phyloP scores from a whole-genome alignment of 495 filamentous ascomycete species.

The Saxophila tyrrhenica region DNA sequence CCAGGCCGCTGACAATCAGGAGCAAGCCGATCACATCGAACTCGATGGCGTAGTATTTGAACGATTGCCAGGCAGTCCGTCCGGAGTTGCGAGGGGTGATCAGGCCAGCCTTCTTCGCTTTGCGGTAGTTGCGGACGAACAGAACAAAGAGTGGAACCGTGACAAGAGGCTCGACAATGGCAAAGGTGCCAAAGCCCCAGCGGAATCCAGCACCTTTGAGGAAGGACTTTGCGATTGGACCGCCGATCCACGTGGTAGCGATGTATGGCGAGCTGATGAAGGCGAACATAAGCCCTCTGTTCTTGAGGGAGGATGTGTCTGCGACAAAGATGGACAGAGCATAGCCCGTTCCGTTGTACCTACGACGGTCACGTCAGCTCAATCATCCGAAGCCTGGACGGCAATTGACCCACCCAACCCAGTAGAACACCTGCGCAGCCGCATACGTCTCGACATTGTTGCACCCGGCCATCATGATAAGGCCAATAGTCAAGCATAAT shows the following conservation, averaged over 20 bases:
- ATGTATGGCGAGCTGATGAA: conserved; percentile 22
- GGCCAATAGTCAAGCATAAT: background rate
- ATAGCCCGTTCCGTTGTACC: conserved; percentile 19
- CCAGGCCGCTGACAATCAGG: conserved; percentile 45
- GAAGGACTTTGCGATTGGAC: conserved; percentile 15
- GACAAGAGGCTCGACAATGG: conserved; percentile 21
- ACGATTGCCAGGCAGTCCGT: conserved; percentile 37
- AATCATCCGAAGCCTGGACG: background rate
- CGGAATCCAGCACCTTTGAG: conserved; percentile 17
- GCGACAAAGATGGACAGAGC: conserved; percentile 19
- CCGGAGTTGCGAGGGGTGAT: conserved; percentile 34
- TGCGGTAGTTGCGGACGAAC: conserved; percentile 19
- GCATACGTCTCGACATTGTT: conserved; percentile 15
- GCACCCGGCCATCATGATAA: conserved; percentile 16
- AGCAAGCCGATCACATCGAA: conserved; percentile 52
- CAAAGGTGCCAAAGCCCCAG: conserved; percentile 26
- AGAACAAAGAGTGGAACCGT: conserved; percentile 16
- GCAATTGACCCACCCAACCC: background rate
- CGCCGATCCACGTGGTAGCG: conserved; percentile 15
- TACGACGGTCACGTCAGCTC: background rate
- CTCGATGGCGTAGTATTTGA: conserved; percentile 46
- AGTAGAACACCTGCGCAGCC: conserved; percentile 9
- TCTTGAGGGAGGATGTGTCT: conserved; percentile 21
- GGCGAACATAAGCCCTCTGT: conserved; percentile 20
- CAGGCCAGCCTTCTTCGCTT: conserved; percentile 32